Evolutionary conservation across 371 early-diverging fungal genomes (phyloP).

Genomic region (Syncephalastrum sp.): DNA sequence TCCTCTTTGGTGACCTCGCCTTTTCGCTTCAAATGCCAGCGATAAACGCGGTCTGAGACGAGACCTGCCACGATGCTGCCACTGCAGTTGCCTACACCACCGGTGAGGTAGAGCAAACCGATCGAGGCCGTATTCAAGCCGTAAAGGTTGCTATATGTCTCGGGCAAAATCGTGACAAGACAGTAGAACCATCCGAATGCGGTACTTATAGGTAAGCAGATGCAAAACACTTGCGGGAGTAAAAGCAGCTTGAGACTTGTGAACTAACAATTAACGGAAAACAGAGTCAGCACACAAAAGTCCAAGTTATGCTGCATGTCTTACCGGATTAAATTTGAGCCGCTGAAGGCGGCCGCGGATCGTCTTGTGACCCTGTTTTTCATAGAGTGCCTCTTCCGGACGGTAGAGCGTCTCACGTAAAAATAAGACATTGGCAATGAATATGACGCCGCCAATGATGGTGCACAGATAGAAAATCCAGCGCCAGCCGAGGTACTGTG

Average conservation of each 20-base stretch:
- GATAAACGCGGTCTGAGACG: constrained; percentile 24
- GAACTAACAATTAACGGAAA: constrained; percentile 16
- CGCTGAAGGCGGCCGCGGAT: constrained; percentile 2
- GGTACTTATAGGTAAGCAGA: constrained; percentile 24
- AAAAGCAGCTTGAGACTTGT: constrained; percentile 24
- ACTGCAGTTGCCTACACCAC: constrained; percentile 48
- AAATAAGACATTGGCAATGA: constrained; percentile 38
- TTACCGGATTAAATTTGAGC: constrained; percentile 41
- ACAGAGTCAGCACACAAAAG: neutral
- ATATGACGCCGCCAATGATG: constrained; percentile 49
- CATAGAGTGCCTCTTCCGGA: constrained; percentile 1
- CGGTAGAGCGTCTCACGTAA: constrained; percentile 52
- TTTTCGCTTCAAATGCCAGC: constrained; percentile 13
- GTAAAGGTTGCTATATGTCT: constrained; percentile 36
- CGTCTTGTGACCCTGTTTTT: constrained; percentile 1
- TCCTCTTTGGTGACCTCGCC: constrained; percentile 18
- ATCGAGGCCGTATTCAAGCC: constrained; percentile 42
- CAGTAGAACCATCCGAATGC: constrained; percentile 54
- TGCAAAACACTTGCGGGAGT: constrained; percentile 18
- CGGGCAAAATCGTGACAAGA: constrained; percentile 46
- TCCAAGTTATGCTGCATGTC: constrained; percentile 6
- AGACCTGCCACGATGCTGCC: constrained; percentile 48
- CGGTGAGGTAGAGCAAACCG: constrained; percentile 49
- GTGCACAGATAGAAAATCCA: constrained; percentile 56
- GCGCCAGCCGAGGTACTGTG: constrained; percentile 54